Conservation (phyloP, 345 rosid species). For the Melaleuca quinquenervia region DNA sequence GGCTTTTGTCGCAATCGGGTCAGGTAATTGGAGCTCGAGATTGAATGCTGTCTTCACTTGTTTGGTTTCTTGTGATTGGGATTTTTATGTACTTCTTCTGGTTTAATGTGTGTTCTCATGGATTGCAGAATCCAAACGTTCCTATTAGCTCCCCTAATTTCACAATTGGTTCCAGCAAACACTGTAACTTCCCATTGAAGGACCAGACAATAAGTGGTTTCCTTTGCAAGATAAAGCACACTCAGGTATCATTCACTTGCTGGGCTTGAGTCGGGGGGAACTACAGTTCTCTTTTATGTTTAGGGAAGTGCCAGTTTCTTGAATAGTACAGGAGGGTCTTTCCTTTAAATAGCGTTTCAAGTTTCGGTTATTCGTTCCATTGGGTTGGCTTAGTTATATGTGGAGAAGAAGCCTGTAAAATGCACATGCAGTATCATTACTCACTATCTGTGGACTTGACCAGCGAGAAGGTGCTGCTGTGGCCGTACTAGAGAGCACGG, state of each 20-base stretch:
- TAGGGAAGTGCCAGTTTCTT: background rate
- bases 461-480: constrained; percentile 56
- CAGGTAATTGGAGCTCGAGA: constrained; percentile 32
- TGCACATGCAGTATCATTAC: constrained; percentile 53
- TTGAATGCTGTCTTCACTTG: background rate
- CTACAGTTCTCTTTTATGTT: background rate
- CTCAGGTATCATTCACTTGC: constrained; percentile 33
- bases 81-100: background rate
- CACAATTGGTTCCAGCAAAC: constrained; percentile 48
- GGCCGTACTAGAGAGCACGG: constrained; percentile 60
- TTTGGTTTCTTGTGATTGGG: background rate
- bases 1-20: constrained; percentile 60
- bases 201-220: constrained; percentile 30
- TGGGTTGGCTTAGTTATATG: constrained; percentile 6
- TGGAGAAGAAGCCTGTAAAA: constrained; percentile 45
- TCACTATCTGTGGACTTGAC: constrained; percentile 69
- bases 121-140: constrained; percentile 50
- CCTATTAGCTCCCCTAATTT: constrained; percentile 24
- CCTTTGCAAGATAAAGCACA: constrained; percentile 55
- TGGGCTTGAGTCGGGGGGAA: background rate
- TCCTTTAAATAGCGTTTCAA: background rate
- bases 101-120: background rate
- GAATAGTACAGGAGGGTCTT: background rate
- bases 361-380: background rate
- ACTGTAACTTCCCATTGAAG: constrained; percentile 40